Base-by-base conservation (phyloP, 2,329 filamentous ascomycete genomes). In the Venturiaceae sp. region DNA sequence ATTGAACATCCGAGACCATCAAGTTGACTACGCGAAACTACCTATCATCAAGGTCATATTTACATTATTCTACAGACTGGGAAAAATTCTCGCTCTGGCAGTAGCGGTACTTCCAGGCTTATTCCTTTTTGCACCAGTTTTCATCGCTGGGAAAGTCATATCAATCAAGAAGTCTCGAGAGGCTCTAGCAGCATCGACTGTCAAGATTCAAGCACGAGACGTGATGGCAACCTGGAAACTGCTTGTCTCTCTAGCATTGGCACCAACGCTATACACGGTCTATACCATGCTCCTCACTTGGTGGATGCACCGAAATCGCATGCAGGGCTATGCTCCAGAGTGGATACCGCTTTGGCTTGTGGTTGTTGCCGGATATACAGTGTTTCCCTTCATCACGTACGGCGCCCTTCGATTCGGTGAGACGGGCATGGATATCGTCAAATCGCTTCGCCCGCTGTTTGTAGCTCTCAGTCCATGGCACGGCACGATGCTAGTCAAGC, bases 401-500 rank as follows among this genome's bases (percentile, higher is more conserved):
- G 92, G 91, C 4, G 90, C 94, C 6, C 84, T 99, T 56, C 87
- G 94, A 11, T 95, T 97, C 64, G 94, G 94, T 52, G 94, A 99
- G 74, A 87, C 95, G n/a, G 94, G 92, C 56, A 96, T 99, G 91
- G 94, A 99, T 69, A 96, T 99, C 58, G 78, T 94, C 75, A 99
- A 97, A 74, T 97, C 92, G 0, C 81, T 99, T 16, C 84, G 90
- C 9, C 94, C 94, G 5, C 82, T 99, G 9, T 78, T 95, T 50
- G 79, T 96, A 34, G 94, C 89, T 63, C 80, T 97, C 66, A 87
- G 88, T 66, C 94, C 94, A 1, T 32, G 28, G 58, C 58, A 57
- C 32, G 39, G 37, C 16, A 84, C 85, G 4, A 95, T 92, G 74
- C 83, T 99, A 53, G 83, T 89, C 62, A 87, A 86, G 65, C 81